A percentile compares a stretch with the other conserved stretches of the same genome.
These are phyloP conservation scores for Annulohypoxylon stygium DNA, from an alignment of 495 filamentous ascomycete species.

Conservation along the genomic window DNA sequence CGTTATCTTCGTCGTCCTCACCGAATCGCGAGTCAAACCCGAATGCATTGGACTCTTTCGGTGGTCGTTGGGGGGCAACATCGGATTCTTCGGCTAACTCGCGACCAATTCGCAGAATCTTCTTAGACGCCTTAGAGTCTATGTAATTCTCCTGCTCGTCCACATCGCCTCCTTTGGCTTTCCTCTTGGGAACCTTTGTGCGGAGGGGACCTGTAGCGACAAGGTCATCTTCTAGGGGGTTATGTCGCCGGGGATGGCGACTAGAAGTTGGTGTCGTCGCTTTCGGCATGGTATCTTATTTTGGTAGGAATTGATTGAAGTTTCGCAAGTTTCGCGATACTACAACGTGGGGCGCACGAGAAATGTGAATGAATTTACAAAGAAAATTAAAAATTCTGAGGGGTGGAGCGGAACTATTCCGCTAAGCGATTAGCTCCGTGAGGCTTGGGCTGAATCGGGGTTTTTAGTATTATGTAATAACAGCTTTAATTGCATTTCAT, in stretches of 20 bases:
- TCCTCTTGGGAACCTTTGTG: constrained; percentile 65
- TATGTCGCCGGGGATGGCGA: constrained; percentile 66
- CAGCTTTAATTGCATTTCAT: not conserved
- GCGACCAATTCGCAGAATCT: constrained; percentile 88
- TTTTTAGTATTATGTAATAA: not conserved
- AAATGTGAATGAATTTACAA: constrained; percentile 32
- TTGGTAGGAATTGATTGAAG: not conserved
- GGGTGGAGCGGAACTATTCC: constrained; percentile 42
- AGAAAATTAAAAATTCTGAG: constrained; percentile 48
- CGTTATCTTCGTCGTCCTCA: constrained; percentile 49
- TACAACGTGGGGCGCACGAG: constrained; percentile 42
- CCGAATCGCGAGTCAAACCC: constrained; percentile 59
- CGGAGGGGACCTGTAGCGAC: constrained; percentile 72
- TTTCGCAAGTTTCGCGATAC: constrained; percentile 1
- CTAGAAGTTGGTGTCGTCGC: constrained; percentile 58
- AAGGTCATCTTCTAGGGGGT: constrained; percentile 80
- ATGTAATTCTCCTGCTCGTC: constrained; percentile 77
- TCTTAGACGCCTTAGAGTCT: constrained; percentile 86
- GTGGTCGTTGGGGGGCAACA: constrained; percentile 37
- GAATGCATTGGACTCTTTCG: constrained; percentile 54
- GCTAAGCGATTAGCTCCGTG: constrained; percentile 30
- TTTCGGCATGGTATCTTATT: constrained; percentile 62
- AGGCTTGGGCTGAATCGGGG: constrained; percentile 22
- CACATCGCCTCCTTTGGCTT: constrained; percentile 68
- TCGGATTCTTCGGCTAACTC: constrained; percentile 82